Conservation (phyloP, 129 eudicot species). For the carrot (Daucus carota) region DNA sequence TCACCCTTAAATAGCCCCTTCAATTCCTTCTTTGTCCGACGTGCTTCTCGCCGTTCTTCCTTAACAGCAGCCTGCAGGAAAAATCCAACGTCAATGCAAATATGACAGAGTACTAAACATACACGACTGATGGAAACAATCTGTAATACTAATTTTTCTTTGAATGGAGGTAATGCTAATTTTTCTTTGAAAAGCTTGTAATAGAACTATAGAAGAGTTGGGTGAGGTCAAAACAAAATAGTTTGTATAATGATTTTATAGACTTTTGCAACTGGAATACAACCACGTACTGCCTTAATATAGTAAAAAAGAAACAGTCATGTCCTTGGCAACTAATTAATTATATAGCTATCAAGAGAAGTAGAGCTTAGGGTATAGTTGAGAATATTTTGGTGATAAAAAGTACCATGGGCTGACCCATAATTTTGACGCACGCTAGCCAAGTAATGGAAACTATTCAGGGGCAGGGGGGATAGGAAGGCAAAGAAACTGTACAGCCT, state of each 20-base stretch:
- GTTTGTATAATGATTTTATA: background rate
- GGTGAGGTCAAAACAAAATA: background rate
- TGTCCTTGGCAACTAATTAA: background rate
- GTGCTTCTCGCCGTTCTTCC: constrained; percentile 86
- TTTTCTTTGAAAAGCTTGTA: background rate
- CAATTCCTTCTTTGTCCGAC: constrained; percentile 66
- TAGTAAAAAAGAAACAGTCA: background rate
- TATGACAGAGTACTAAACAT: background rate
- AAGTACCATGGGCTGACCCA: background rate
- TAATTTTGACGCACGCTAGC: background rate
- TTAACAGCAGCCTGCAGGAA: constrained; percentile 68
- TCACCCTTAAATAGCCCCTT: constrained; percentile 76
- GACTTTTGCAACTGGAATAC: no score
- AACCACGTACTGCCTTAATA: background rate
- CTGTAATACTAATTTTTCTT: background rate
- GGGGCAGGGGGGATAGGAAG: background rate
- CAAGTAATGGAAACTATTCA: background rate
- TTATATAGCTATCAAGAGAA: no score
- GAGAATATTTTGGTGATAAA: background rate
- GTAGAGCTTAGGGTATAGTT: background rate
- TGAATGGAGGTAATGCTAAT: background rate
- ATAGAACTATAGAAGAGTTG: background rate
- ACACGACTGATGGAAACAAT: background rate
- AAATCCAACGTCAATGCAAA: background rate
- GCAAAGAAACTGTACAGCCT: background rate